phyloP scores from a whole-genome alignment of 805 yeast species.

The Wickerhamiella alocasiicola region DNA sequence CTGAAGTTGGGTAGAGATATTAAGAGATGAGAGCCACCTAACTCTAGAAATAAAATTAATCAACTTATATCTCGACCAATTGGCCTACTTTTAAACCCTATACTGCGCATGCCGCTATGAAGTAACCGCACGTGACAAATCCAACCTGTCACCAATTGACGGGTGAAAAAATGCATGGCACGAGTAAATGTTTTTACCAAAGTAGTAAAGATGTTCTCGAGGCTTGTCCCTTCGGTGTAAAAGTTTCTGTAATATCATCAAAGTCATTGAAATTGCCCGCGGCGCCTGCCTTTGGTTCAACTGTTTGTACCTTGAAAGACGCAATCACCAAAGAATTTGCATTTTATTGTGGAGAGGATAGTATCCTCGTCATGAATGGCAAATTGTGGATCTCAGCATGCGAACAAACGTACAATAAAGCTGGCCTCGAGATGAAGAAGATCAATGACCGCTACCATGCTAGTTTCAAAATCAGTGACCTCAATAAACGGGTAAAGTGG shows the following conservation, averaged over 20 bases:
- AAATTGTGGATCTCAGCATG: background rate
- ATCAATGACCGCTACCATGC: background rate
- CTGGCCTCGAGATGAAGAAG: slow-evolving; percentile 6
- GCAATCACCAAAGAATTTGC: slow-evolving; percentile 2
- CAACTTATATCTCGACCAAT: too few relatives aligned
- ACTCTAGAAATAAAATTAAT: too few relatives aligned
- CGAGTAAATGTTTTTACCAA: slow-evolving; percentile 1
- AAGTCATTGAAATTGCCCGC: background rate
- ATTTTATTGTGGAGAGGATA: slow-evolving; percentile 1
- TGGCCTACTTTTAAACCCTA: too few relatives aligned
- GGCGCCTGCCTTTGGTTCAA: background rate
- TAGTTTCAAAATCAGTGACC: background rate
- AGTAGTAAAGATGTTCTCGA: background rate
- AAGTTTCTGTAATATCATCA: background rate
- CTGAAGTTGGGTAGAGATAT: too few relatives aligned
- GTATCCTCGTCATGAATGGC: background rate
- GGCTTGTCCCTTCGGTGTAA: slow-evolving; percentile 5
- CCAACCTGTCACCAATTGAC: background rate
- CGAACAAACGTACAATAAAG: slow-evolving; percentile 1
- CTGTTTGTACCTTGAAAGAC: slow-evolving; percentile 1
- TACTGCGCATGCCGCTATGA: too few relatives aligned
- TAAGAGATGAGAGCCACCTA: too few relatives aligned
- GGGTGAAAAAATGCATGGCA: slow-evolving; percentile 1
- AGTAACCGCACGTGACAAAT: background rate
- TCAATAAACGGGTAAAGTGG: background rate